These are phyloP conservation scores for Euclidium syriacum DNA, from an alignment of 345 rosid species.

Conservation along the genomic window DNA sequence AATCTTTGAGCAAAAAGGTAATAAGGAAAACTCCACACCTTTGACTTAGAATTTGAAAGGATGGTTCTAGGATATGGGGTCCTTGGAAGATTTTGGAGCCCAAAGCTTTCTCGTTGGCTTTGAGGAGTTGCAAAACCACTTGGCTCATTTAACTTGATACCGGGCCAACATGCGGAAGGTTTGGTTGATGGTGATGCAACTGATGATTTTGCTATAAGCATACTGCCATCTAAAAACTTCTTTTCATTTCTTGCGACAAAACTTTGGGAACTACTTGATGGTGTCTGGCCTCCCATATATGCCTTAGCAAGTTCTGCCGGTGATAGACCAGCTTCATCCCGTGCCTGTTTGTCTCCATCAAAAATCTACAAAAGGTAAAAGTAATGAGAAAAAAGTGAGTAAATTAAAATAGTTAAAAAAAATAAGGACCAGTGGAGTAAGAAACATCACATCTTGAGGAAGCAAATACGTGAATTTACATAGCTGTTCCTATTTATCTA, in stretches of 20 bases:
- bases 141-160: slow-evolving; percentile 60
- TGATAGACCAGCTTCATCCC: slow-evolving; percentile 53
- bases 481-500: background rate
- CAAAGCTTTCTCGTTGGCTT: slow-evolving; percentile 54
- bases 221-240: slow-evolving; percentile 25
- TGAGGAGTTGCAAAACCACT: slow-evolving; percentile 55
- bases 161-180: slow-evolving; percentile 83
- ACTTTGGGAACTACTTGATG: slow-evolving; percentile 46
- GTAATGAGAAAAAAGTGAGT: background rate
- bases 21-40: slow-evolving; percentile 37
- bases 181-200: slow-evolving; percentile 45
- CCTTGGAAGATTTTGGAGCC: slow-evolving; percentile 59
- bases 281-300: slow-evolving; percentile 56
- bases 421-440: background rate
- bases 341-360: slow-evolving; percentile 24
- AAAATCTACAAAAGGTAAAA: background rate
- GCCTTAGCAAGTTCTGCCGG: slow-evolving; percentile 84
- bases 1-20: background rate
- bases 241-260: slow-evolving; percentile 43
- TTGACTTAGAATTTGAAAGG: slow-evolving; percentile 59
- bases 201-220: slow-evolving; percentile 38
- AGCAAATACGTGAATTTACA: background rate
- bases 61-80: slow-evolving; percentile 79
- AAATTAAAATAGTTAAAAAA: background rate
- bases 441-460: background rate